These are phyloP conservation scores for Colletotrichum euphorbiae DNA, from an alignment of 2,329 filamentous ascomycete species.

Conservation along the genomic window DNA sequence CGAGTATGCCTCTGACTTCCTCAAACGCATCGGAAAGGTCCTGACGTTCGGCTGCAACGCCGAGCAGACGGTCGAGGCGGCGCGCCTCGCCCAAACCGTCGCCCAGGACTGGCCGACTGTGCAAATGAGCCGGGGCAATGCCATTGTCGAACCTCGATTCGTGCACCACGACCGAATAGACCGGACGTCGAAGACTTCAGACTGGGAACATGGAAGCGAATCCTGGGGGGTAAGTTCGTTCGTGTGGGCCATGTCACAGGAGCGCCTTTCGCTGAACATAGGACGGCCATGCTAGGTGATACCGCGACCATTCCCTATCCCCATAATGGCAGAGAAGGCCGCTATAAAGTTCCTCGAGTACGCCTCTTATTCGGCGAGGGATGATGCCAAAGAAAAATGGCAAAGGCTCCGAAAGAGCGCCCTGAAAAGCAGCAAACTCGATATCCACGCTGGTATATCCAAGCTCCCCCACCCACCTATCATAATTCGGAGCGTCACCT, in stretches of 20 bases:
- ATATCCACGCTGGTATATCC: neutral
- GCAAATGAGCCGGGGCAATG: neutral
- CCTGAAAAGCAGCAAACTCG: neutral
- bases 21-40: conserved; percentile 39
- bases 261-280: neutral
- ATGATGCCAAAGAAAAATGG: neutral
- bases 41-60: conserved; percentile 41
- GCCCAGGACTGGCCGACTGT: conserved; percentile 14
- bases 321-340: neutral
- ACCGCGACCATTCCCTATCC: neutral
- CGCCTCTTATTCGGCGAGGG: neutral
- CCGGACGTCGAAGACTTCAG: neutral
- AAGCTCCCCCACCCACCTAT: neutral
- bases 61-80: conserved; percentile 31
- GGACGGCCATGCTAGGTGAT: neutral
- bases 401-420: neutral
- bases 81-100: conserved; percentile 28
- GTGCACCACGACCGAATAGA: neutral
- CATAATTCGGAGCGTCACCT: neutral
- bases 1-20: neutral
- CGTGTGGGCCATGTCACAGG: too few relatives aligned
- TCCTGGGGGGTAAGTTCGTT: neutral
- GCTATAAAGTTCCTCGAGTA: neutral
- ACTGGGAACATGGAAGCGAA: neutral
- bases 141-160: neutral